Conservation (phyloP, 352 stramenopile species). For the Pelagophyceae sp. region DNA sequence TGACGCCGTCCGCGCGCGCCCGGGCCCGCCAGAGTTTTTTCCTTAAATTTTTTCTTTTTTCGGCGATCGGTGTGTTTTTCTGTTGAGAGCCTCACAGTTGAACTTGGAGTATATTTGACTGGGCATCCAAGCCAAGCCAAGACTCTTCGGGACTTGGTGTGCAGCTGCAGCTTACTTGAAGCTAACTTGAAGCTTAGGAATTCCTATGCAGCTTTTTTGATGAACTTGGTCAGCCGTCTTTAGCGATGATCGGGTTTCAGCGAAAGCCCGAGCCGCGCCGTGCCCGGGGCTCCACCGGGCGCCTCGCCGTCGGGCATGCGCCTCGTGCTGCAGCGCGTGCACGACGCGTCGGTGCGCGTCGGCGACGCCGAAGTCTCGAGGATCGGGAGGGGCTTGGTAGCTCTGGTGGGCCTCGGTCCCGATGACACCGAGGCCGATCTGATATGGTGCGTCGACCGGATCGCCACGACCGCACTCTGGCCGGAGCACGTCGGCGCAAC, state of each 20-base stretch:
- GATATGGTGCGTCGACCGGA: not conserved
- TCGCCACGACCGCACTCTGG: not conserved
- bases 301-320: not conserved
- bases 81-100: not conserved
- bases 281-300: too few species aligned
- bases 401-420: not conserved
- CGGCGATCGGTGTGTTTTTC: not conserved
- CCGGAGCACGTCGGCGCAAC: not conserved
- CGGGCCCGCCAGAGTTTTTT: not conserved
- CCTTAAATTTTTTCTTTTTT: not conserved
- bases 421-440: not conserved
- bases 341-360: not conserved
- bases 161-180: too few species aligned
- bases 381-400: not conserved
- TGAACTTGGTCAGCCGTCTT: too few species aligned
- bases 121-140: too few species aligned
- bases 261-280: too few species aligned
- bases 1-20: not conserved
- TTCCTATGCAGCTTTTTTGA: too few species aligned
- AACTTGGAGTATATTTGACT: too few species aligned
- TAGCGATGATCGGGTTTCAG: too few species aligned
- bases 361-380: not conserved
- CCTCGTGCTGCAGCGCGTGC: conserved; percentile 9
- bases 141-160: too few species aligned
- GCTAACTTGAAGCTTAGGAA: too few species aligned